phyloP scores from a whole-genome alignment of 495 filamentous ascomycete genomes.

The Xylaria telfairii region DNA sequence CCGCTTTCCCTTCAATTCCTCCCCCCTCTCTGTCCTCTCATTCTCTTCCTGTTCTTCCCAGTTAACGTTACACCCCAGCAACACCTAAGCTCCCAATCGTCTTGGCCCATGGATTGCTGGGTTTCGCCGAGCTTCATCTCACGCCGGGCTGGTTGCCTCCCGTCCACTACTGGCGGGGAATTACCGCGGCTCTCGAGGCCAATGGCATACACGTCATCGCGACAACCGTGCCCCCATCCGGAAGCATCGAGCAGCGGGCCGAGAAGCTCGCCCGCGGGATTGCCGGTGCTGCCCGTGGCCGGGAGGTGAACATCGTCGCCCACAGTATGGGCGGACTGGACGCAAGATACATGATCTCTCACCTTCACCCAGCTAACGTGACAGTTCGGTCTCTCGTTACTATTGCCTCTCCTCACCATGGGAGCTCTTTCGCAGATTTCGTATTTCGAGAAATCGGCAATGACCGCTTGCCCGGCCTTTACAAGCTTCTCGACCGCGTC shows the following conservation, averaged over 20 bases:
- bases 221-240: slow-evolving; percentile 77
- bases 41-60: background rate
- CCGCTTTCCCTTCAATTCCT: slow-evolving; percentile 5
- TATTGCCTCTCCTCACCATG: slow-evolving; percentile 86
- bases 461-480: slow-evolving; percentile 67
- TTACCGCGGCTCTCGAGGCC: slow-evolving; percentile 74
- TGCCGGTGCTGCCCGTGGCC: slow-evolving; percentile 67
- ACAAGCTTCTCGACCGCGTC: slow-evolving; percentile 68
- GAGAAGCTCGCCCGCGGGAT: slow-evolving; percentile 70
- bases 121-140: slow-evolving; percentile 83
- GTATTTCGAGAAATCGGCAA: slow-evolving; percentile 74
- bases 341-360: slow-evolving; percentile 90
- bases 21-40: background rate
- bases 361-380: slow-evolving; percentile 71
- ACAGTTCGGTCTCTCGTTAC: slow-evolving; percentile 80
- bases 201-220: slow-evolving; percentile 82
- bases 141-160: slow-evolving; percentile 73
- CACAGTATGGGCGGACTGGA: slow-evolving; percentile 82
- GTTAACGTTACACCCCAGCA: slow-evolving; percentile 10
- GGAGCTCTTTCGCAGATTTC: slow-evolving; percentile 85
- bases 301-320: slow-evolving; percentile 87
- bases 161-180: slow-evolving; percentile 92
- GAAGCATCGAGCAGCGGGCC: slow-evolving; percentile 79
- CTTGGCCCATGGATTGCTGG: slow-evolving; percentile 88
- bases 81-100: slow-evolving; percentile 74